These are phyloP conservation scores for Aspergillus pseudoterreus DNA, from an alignment of 2,329 filamentous ascomycete genomes.

Conservation along the genomic window DNA sequence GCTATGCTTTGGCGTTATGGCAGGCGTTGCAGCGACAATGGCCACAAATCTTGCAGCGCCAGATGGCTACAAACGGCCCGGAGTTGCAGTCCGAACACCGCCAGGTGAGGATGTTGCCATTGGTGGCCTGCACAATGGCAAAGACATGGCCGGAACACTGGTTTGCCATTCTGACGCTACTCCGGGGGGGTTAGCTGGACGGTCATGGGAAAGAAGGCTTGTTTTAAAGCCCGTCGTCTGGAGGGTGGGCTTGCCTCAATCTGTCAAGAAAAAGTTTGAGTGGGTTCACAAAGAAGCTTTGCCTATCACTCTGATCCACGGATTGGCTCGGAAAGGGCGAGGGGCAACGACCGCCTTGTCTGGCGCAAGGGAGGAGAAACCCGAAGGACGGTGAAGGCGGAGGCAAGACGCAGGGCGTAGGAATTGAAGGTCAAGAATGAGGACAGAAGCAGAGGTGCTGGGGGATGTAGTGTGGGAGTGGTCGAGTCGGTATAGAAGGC, in stretches of 20 bases:
- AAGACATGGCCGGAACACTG: conserved; percentile 39
- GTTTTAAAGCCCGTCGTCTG: background rate
- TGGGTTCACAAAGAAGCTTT: conserved; percentile 1
- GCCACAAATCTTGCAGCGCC: conserved; percentile 42
- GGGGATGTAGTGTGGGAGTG: background rate
- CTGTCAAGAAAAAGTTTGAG: background rate
- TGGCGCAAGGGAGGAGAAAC: conserved; percentile 10
- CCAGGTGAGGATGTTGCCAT: conserved; percentile 42
- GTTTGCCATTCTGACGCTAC: conserved; percentile 32
- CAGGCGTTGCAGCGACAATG: conserved; percentile 40
- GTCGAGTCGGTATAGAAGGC: background rate
- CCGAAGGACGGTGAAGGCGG: conserved; percentile 1
- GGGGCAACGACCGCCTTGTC: background rate
- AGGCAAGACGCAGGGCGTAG: background rate
- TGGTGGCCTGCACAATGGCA: conserved; percentile 37
- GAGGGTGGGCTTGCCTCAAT: background rate
- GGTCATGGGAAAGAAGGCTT: background rate
- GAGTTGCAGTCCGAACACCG: conserved; percentile 42
- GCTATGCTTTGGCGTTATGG: conserved; percentile 33
- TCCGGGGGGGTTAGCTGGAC: background rate
- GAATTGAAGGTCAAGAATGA: background rate
- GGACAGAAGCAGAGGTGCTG: background rate
- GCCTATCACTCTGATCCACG: conserved; percentile 3
- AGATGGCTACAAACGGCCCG: conserved; percentile 40
- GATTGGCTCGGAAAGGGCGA: background rate